A percentile compares a stretch with the other conserved stretches of the same genome.
phyloP scores from a whole-genome alignment of 2,329 filamentous ascomycete genomes.

The Botrytis hyacinthi region DNA sequence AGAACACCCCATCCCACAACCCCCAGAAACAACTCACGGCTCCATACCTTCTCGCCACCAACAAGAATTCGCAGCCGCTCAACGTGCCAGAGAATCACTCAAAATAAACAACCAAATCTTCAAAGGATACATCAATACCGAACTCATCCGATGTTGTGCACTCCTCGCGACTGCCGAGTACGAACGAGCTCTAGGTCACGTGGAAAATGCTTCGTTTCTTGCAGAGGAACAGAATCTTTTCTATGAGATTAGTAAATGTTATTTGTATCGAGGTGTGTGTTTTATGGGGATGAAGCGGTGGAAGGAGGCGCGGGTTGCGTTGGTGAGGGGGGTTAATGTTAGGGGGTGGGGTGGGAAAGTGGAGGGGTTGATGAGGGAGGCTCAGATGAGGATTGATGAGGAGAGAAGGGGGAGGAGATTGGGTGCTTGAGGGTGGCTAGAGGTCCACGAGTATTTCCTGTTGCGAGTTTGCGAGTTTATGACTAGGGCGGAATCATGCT shows the following conservation, averaged over 20 bases:
- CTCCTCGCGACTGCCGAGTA: constrained; percentile 18
- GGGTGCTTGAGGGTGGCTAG: neutral
- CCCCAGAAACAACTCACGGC: neutral
- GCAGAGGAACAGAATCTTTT: constrained; percentile 16
- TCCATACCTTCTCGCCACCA: neutral
- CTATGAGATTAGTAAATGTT: constrained; percentile 23
- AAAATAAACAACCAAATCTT: neutral
- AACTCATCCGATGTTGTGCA: constrained; percentile 23
- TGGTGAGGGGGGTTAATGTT: constrained; percentile 27
- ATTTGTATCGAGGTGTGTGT: constrained; percentile 25
- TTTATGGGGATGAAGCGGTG: constrained; percentile 24
- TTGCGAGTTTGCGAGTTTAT: neutral
- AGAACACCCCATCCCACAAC: neutral
- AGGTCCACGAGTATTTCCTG: neutral
- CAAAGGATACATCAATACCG: constrained; percentile 20
- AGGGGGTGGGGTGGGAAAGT: constrained; percentile 19
- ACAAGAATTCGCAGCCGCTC: neutral
- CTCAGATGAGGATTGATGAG: constrained; percentile 18
- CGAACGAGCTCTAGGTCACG: constrained; percentile 6
- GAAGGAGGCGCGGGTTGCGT: constrained; percentile 25
- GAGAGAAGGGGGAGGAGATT: neutral
- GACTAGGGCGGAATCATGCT: neutral
- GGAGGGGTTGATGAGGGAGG: constrained; percentile 22
- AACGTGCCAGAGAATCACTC: neutral
- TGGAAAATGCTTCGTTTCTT: constrained; percentile 20